Conservation (phyloP, 2,329 filamentous ascomycete species). For the Xylariaceae sp. region DNA sequence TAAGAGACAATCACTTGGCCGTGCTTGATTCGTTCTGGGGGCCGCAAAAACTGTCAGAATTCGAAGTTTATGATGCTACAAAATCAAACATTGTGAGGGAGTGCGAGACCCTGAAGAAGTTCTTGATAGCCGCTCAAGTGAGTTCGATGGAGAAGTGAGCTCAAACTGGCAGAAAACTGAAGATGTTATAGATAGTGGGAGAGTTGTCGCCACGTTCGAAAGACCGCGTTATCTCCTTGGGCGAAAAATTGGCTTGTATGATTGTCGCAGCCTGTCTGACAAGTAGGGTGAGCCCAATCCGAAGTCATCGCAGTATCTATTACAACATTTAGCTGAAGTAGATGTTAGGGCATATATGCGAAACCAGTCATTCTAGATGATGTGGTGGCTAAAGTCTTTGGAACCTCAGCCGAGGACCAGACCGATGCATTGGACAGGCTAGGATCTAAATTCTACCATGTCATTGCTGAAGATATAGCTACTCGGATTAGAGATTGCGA, state of each 20-base stretch:
- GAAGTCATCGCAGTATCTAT: neutral
- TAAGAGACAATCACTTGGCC: conserved; percentile 56
- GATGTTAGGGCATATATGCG: conserved; percentile 32
- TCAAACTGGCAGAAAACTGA: conserved; percentile 13
- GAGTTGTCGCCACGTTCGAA: conserved; percentile 57
- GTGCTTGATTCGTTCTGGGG: conserved; percentile 38
- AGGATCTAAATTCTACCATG: conserved; percentile 37
- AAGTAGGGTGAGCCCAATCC: conserved; percentile 34
- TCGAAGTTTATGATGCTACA: conserved; percentile 47
- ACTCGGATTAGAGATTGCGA: conserved; percentile 33
- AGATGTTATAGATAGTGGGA: conserved; percentile 45
- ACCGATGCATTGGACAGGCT: conserved; percentile 32
- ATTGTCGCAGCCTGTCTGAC: conserved; percentile 40
- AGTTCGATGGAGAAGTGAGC: conserved; percentile 10
- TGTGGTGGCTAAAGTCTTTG: conserved; percentile 37
- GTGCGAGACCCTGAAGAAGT: conserved; percentile 54
- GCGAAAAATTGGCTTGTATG: conserved; percentile 43
- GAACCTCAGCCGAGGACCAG: conserved; percentile 34
- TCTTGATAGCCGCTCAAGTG: conserved; percentile 59
- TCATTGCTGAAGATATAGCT: conserved; percentile 35
- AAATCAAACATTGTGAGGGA: conserved; percentile 52
- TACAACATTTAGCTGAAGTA: conserved; percentile 6
- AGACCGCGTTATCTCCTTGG: conserved; percentile 55
- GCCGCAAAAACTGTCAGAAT: conserved; percentile 11
- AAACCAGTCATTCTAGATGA: conserved; percentile 37